Conservation (phyloP, 2,329 filamentous ascomycete species). For the Sclerotinia borealis region DNA sequence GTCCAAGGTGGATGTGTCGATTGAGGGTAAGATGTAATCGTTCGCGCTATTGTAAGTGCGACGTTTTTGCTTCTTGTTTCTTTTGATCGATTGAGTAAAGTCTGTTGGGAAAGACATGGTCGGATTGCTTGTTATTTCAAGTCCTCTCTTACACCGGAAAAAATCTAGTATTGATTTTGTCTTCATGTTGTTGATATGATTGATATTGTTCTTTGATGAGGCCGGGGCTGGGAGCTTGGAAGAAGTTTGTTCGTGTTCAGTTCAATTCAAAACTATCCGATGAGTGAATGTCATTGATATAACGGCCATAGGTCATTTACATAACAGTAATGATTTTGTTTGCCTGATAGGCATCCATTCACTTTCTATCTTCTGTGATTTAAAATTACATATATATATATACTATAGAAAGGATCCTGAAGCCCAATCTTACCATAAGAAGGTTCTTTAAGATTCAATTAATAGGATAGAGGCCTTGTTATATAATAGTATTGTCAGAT, state of each 20-base stretch:
- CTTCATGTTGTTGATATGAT: neutral
- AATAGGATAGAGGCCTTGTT: too few species aligned
- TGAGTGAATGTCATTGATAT: neutral
- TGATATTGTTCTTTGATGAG: neutral
- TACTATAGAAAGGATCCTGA: neutral
- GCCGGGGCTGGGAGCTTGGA: too few species aligned
- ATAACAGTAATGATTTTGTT: neutral
- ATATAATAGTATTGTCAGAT: too few species aligned
- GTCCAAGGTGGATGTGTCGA: neutral
- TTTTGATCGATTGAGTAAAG: neutral
- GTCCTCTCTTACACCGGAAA: neutral
- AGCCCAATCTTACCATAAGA: too few species aligned
- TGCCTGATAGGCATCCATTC: neutral
- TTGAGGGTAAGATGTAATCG: neutral
- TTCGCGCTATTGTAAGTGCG: neutral
- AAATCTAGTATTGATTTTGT: neutral
- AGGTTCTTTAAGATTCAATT: too few species aligned
- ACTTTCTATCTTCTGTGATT: neutral
- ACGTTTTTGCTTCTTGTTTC: neutral
- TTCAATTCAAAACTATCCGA: neutral
- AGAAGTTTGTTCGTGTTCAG: neutral
- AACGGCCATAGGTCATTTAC: neutral
- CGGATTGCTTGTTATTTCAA: neutral
- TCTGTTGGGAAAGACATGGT: neutral
- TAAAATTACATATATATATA: neutral